A percentile compares a stretch with the other conserved stretches of the same genome.
Evolutionary conservation across 2,329 filamentous ascomycete species (phyloP).

Genomic region (Penicillium sp.): DNA sequence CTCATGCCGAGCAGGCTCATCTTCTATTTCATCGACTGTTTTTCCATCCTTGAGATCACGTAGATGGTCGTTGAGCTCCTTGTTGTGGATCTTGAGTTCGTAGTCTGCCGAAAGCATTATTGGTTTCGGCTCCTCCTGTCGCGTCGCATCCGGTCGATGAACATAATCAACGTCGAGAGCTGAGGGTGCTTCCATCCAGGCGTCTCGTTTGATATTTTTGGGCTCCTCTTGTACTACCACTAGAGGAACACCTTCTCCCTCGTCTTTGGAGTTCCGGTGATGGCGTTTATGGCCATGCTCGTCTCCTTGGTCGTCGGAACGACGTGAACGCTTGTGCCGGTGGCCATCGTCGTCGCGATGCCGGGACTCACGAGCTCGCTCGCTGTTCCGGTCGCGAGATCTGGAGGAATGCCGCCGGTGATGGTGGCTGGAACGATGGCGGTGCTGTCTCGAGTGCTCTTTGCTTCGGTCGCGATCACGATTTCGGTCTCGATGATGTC

Average conservation of each 20-base stretch:
- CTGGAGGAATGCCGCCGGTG: constrained; percentile 44
- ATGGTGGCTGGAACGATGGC: constrained; percentile 32
- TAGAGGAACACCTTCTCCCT: constrained; percentile 30
- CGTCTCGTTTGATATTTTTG: constrained; percentile 63
- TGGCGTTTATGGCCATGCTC: constrained; percentile 50
- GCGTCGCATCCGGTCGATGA: constrained; percentile 59
- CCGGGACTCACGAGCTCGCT: constrained; percentile 40
- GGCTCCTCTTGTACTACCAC: constrained; percentile 42
- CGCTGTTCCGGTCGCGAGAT: constrained; percentile 34
- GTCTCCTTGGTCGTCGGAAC: constrained; percentile 52
- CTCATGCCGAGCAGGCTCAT: constrained; percentile 57
- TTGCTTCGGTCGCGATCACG: constrained; percentile 42
- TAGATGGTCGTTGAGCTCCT: constrained; percentile 75
- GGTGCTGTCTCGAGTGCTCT: constrained; percentile 38
- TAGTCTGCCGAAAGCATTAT: constrained; percentile 55
- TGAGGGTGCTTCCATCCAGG: constrained; percentile 92
- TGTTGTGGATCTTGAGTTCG: constrained; percentile 69
- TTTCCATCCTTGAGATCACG: constrained; percentile 60
- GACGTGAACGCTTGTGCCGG: constrained; percentile 63
- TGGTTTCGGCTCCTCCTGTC: constrained; percentile 41
- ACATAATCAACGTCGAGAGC: constrained; percentile 78
- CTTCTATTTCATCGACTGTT: constrained; percentile 51
- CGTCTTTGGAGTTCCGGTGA: constrained; percentile 45
- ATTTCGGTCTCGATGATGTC: constrained; percentile 27
- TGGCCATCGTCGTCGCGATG: constrained; percentile 54